These are phyloP conservation scores for Colletotrichum sp. DNA, from an alignment of 2,329 filamentous ascomycete species.

Conservation along the genomic window DNA sequence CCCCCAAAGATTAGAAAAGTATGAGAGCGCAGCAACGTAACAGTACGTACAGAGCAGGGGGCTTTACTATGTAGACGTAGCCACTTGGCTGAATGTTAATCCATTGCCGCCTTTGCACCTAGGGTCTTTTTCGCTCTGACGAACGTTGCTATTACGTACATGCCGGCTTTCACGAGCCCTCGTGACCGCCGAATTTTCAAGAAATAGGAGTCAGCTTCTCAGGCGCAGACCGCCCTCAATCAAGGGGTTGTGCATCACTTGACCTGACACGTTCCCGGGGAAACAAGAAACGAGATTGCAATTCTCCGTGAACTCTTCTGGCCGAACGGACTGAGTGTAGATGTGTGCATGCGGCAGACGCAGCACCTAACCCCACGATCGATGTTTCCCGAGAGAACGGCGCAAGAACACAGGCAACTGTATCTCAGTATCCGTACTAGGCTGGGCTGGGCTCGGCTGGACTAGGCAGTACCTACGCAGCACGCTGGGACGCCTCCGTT, in stretches of 20 bases:
- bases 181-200: not conserved
- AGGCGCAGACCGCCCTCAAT: not conserved
- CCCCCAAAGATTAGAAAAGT: not conserved
- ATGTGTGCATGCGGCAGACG: not conserved
- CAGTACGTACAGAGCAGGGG: not conserved
- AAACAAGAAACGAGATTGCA: not conserved
- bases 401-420: not conserved
- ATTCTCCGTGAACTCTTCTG: not conserved
- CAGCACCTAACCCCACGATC: not conserved
- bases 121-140: not conserved
- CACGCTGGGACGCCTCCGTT: not conserved
- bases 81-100: constrained; percentile 4
- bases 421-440: not conserved
- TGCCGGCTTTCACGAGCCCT: not conserved
- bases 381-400: not conserved
- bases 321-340: not conserved
- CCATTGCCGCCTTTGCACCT: not conserved
- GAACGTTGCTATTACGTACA: constrained; percentile 6
- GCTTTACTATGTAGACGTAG: not conserved
- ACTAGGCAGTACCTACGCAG: not conserved
- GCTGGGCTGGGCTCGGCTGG: not conserved
- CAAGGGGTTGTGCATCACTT: not conserved
- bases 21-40: not conserved
- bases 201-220: not conserved
- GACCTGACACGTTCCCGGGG: not conserved